These are phyloP conservation scores for Trametes cinnabarina DNA, from an alignment of 768 basidiomycete species.

Conservation along the genomic window DNA sequence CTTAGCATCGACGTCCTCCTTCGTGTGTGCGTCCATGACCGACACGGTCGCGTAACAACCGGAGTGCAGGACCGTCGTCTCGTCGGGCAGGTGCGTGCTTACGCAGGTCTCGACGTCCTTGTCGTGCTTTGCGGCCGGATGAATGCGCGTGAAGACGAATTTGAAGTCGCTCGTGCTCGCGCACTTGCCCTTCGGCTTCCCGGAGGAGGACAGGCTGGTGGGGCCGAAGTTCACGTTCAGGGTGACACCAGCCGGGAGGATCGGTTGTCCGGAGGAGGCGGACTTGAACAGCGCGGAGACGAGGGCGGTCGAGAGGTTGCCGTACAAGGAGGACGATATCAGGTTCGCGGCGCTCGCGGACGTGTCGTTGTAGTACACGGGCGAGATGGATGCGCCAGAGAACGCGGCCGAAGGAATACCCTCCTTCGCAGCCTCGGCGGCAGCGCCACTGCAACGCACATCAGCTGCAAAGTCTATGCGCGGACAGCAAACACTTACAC, in stretches of 20 bases:
- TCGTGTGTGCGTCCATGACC: constrained; percentile 37
- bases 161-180: constrained; percentile 36
- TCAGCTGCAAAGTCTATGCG: too few species aligned
- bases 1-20: constrained; percentile 41
- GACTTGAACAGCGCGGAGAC: constrained; percentile 10
- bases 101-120: constrained; percentile 48
- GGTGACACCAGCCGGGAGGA: constrained; percentile 41
- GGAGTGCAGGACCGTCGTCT: constrained; percentile 37
- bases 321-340: constrained; percentile 17
- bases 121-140: constrained; percentile 27
- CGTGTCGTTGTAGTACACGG: constrained; percentile 27
- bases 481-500: constrained; percentile 11
- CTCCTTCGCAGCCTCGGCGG: constrained; percentile 26
- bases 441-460: constrained; percentile 24
- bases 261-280: constrained; percentile 22
- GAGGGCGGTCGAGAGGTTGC: constrained; percentile 19
- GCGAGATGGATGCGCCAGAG: constrained; percentile 26
- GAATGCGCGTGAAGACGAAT: constrained; percentile 45
- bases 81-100: constrained; percentile 40
- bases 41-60: constrained; percentile 47
- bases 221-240: constrained; percentile 52
- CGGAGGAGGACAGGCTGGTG: constrained; percentile 6
- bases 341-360: constrained; percentile 17
- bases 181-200: constrained; percentile 33
- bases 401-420: constrained; percentile 31